Percentiles rank a stretch among this genome's conserved stretches.
Evolutionary conservation across 306 rosid species (phyloP).

Genomic region (Corylus heterophylla): DNA sequence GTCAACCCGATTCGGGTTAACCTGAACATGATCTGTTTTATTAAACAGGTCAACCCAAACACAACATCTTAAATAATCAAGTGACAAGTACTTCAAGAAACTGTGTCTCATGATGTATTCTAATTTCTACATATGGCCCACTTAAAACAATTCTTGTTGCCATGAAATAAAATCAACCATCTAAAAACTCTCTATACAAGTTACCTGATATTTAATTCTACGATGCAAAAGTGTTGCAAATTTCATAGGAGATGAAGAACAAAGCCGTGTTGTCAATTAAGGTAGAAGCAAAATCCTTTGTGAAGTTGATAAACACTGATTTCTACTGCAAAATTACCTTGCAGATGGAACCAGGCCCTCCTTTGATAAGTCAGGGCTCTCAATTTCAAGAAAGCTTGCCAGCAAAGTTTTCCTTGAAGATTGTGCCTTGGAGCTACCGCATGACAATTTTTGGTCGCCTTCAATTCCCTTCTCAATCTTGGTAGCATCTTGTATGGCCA

Average conservation of each 20-base stretch:
- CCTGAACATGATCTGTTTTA: too few species aligned
- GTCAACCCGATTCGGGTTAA: too few species aligned
- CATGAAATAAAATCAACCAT: background rate
- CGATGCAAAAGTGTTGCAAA: constrained; percentile 9
- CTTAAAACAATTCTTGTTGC: background rate
- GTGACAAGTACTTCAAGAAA: too few species aligned
- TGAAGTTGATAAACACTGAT: background rate
- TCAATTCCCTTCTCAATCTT: constrained; percentile 67
- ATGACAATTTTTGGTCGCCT: constrained; percentile 44
- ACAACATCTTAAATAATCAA: too few species aligned
- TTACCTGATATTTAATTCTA: background rate
- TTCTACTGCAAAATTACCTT: constrained; percentile 40
- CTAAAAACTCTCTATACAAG: background rate
- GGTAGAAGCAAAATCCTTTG: constrained; percentile 9
- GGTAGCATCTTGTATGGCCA: constrained; percentile 85
- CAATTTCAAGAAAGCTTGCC: constrained; percentile 87
- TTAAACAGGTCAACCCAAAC: too few species aligned
- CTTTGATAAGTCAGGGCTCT: constrained; percentile 74
- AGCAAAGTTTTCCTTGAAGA: constrained; percentile 86
- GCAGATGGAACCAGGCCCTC: constrained; percentile 71
- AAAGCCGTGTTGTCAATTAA: background rate
- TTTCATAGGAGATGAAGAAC: background rate
- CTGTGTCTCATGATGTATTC: too few species aligned
- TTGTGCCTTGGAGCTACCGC: constrained; percentile 61
- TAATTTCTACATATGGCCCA: too few species aligned